Percentiles rank a stretch among this genome's conserved stretches.
These are phyloP conservation scores for Anacardium occidentale DNA, from an alignment of 345 rosid species.

Conservation along the genomic window DNA sequence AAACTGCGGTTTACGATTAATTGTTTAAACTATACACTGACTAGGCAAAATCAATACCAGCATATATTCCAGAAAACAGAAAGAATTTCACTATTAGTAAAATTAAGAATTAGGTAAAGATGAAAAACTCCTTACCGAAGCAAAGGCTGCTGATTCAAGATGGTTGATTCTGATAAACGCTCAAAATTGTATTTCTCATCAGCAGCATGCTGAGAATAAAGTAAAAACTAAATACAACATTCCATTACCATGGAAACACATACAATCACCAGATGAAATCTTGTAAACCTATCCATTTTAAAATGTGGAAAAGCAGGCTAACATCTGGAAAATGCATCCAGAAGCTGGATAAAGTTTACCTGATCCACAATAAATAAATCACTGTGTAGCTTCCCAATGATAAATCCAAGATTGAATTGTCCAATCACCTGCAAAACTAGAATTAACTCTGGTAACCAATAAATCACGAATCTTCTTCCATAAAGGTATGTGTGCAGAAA, in stretches of 20 bases:
- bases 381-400: constrained; percentile 80
- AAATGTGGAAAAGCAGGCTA: constrained; percentile 6
- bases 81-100: not conserved
- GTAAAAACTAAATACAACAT: constrained; percentile 11
- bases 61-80: not conserved
- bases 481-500: constrained; percentile 1
- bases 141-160: constrained; percentile 92
- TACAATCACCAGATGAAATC: constrained; percentile 6
- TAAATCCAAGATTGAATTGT: constrained; percentile 97
- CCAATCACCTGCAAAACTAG: constrained; percentile 67
- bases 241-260: constrained; percentile 5
- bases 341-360: constrained; percentile 43
- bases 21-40: not conserved
- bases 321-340: constrained; percentile 14
- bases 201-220: constrained; percentile 85
- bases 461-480: constrained; percentile 5
- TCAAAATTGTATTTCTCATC: constrained; percentile 98
- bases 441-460: constrained; percentile 12
- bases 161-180: constrained; percentile 73
- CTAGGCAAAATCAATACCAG: not conserved
- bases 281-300: not conserved
- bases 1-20: not conserved
- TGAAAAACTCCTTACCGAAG: constrained; percentile 63
- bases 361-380: constrained; percentile 98
- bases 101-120: constrained; percentile 18